A percentile compares a stretch with the other conserved stretches of the same genome.
Conservation (phyloP, 176 grass and related monocot species). For the Avena atlantica region DNA sequence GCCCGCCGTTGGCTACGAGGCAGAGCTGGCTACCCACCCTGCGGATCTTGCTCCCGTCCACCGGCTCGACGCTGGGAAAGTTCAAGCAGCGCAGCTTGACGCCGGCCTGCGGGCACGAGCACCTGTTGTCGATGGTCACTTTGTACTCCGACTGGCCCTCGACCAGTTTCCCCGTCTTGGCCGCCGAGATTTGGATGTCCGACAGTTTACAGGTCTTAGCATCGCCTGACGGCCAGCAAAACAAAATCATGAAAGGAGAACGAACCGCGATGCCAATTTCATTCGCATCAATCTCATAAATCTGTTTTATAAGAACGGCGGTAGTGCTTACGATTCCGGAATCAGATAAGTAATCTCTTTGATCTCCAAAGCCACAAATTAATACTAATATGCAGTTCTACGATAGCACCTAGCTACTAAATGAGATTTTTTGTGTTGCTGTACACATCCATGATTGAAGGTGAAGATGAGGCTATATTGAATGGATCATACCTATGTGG, state of each 20-base stretch:
- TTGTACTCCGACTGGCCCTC: constrained; percentile 10
- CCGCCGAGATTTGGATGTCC: background rate
- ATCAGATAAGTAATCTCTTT: no score
- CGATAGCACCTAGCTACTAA: no score
- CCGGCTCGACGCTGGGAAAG: background rate
- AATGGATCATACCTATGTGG: background rate
- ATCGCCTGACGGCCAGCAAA: background rate
- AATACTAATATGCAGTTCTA: no score
- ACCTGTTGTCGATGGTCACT: constrained; percentile 31
- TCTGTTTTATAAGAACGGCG: no score
- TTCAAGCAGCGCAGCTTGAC: background rate
- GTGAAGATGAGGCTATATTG: no score
- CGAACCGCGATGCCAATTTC: no score
- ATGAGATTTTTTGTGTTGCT: no score
- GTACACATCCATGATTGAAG: no score
- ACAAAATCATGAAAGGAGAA: background rate
- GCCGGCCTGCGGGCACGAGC: background rate
- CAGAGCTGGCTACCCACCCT: background rate
- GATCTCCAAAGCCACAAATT: no score
- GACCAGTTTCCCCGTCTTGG: background rate
- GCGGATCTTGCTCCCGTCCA: constrained; percentile 18
- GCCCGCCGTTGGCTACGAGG: constrained; percentile 3
- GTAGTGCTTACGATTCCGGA: no score
- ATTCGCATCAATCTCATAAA: no score
- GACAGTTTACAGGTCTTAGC: background rate